A percentile compares a stretch with the other conserved stretches of the same genome.
These are phyloP conservation scores for Cicer yamashitae DNA, from an alignment of 306 rosid genomes.

Conservation along the genomic window DNA sequence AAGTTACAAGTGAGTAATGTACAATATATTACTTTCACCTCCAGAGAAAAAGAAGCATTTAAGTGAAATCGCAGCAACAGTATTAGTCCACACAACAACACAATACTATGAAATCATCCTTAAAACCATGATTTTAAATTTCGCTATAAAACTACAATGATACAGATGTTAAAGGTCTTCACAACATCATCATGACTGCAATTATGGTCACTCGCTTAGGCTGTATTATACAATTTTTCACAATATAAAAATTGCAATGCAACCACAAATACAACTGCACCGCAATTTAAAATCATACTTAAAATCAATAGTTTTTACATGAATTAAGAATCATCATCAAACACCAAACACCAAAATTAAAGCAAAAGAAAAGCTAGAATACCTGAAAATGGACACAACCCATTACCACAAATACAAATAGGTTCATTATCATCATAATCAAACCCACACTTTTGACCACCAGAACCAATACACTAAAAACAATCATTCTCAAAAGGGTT, in stretches of 20 bases:
- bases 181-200: background rate
- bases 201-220: background rate
- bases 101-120: background rate
- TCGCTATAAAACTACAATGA: background rate
- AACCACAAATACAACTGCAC: background rate
- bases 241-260: background rate
- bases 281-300: background rate
- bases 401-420: constrained; percentile 65
- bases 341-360: background rate
- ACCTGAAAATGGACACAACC: constrained; percentile 59
- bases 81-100: background rate
- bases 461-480: constrained; percentile 43
- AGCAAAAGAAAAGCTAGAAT: constrained; percentile 29
- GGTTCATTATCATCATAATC: constrained; percentile 43
- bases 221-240: background rate
- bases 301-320: background rate
- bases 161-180: background rate
- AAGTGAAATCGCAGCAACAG: too few species aligned
- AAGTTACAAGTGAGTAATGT: too few species aligned
- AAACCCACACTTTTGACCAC: constrained; percentile 55
- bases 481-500: constrained; percentile 45
- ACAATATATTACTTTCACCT: too few species aligned
- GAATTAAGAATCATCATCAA: background rate
- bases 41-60: too few species aligned
- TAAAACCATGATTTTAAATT: background rate